Evolutionary conservation across 805 yeast species (phyloP).

Genomic region (Yarrowia deformans): DNA sequence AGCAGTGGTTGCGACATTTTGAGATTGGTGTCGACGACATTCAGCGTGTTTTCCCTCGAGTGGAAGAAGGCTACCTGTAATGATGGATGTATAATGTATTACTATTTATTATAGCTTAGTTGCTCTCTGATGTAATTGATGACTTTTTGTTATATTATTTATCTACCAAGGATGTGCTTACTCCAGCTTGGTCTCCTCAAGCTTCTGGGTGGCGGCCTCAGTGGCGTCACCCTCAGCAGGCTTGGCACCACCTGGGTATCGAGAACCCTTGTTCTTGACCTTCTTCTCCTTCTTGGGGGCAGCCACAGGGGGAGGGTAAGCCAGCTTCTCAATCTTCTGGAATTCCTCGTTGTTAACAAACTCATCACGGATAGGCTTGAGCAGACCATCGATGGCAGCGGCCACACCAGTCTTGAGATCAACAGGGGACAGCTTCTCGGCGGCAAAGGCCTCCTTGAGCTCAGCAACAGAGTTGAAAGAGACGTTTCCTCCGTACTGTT

Average conservation of each 20-base stretch:
- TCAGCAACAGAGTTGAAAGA: conserved; percentile 71
- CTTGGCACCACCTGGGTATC: conserved; percentile 74
- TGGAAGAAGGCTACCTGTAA: conserved; percentile 20
- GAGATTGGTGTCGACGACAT: conserved; percentile 37
- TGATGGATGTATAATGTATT: conserved; percentile 4
- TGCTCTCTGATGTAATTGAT: background rate
- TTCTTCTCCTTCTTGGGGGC: conserved; percentile 74
- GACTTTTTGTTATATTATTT: background rate
- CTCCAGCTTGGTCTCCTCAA: conserved; percentile 37
- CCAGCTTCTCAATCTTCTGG: conserved; percentile 74
- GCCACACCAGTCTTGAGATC: conserved; percentile 94
- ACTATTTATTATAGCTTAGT: background rate
- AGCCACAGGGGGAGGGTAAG: conserved; percentile 79
- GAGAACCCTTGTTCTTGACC: conserved; percentile 82
- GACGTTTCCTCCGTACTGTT: conserved; percentile 94
- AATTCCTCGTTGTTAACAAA: conserved; percentile 69
- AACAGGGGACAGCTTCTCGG: conserved; percentile 83
- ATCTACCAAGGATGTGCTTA: background rate
- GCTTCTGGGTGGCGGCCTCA: conserved; percentile 17
- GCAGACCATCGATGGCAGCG: conserved; percentile 77
- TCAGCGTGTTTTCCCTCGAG: conserved; percentile 32
- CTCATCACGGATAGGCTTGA: conserved; percentile 84
- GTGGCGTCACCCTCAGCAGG: conserved; percentile 42
- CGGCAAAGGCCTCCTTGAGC: conserved; percentile 73
- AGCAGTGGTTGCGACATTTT: conserved; percentile 38